Evolutionary conservation across 495 filamentous ascomycete genomes (phyloP).

Genomic region (Letharia columbiana): DNA sequence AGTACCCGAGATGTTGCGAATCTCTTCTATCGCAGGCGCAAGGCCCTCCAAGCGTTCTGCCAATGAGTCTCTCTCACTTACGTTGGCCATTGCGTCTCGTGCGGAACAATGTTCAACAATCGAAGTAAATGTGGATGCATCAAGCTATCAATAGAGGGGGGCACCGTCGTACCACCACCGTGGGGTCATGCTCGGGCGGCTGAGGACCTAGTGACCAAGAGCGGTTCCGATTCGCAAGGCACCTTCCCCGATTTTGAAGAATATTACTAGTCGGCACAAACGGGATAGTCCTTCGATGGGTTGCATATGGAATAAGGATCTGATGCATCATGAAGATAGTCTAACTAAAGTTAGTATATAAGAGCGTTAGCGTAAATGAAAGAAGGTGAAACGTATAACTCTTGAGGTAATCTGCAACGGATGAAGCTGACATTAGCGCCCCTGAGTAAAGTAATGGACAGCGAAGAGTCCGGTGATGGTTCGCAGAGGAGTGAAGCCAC

Average conservation of each 20-base stretch:
- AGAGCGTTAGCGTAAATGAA: not conserved
- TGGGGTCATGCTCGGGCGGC: too few species aligned
- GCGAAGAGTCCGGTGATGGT: not conserved
- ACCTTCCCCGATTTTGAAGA: not conserved
- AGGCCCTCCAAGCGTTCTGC: not conserved
- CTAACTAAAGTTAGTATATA: too few species aligned
- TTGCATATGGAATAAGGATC: too few species aligned
- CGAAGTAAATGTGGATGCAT: too few species aligned
- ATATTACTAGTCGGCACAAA: not conserved
- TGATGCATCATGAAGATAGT: too few species aligned
- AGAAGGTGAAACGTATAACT: not conserved
- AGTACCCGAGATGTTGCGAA: slow-evolving; percentile 20
- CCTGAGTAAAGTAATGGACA: not conserved
- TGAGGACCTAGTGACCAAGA: too few species aligned
- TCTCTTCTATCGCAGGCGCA: slow-evolving; percentile 3
- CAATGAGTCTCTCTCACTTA: too few species aligned
- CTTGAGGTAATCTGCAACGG: not conserved
- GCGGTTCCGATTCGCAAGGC: too few species aligned
- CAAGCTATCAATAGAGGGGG: too few species aligned
- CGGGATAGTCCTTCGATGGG: not conserved
- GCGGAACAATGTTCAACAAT: too few species aligned
- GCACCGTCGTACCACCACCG: too few species aligned
- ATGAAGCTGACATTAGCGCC: not conserved
- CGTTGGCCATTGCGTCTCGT: too few species aligned
- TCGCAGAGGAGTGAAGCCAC: not conserved